A percentile compares a stretch with the other conserved stretches of the same genome.
phyloP scores from a whole-genome alignment of 208 protist genomes.

The Giardia duodenalis region DNA sequence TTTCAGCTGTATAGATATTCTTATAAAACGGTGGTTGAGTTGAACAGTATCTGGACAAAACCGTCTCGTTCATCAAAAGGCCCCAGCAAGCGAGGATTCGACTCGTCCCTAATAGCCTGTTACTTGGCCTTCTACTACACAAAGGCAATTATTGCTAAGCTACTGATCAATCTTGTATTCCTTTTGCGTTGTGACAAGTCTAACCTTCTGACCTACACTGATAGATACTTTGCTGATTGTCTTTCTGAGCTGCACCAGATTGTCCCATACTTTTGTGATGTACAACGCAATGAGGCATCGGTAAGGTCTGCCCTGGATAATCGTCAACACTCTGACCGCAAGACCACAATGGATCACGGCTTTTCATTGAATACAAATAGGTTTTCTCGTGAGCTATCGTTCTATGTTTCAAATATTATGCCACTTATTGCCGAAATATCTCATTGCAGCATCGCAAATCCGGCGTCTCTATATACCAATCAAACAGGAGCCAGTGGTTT shows the following conservation, averaged over 20 bases:
- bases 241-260: neutral
- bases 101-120: neutral
- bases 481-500: neutral
- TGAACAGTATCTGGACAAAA: too few species aligned
- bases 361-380: neutral
- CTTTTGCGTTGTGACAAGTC: neutral
- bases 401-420: neutral
- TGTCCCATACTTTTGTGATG: neutral
- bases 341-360: neutral
- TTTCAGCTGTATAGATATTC: neutral
- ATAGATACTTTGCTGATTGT: neutral
- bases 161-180: neutral
- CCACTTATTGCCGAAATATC: neutral
- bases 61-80: neutral
- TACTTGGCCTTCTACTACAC: neutral
- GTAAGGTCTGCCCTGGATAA: too few species aligned
- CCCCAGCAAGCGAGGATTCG: neutral
- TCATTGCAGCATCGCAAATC: too few species aligned
- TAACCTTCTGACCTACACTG: neutral
- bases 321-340: too few species aligned
- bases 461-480: neutral
- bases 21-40: too few species aligned
- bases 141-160: neutral
- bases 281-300: too few species aligned
- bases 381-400: neutral